phyloP scores from a whole-genome alignment of 192 early-diverging fungal species.

The Paraglomus brasilianum region DNA sequence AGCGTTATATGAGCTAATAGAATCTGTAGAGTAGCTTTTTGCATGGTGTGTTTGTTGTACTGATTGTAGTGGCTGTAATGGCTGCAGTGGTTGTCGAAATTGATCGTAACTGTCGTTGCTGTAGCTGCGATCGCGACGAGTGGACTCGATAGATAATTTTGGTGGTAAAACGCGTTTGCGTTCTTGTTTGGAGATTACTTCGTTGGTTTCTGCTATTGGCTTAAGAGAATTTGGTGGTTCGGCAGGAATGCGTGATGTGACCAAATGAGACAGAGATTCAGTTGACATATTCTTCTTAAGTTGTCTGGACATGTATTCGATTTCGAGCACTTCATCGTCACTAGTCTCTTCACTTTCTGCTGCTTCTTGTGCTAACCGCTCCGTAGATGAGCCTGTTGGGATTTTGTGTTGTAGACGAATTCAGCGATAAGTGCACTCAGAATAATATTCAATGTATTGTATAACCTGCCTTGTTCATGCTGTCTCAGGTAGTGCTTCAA shows the following conservation, averaged over 20 bases:
- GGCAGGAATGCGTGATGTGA: background rate
- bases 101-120: constrained; percentile 22
- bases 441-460: too few species aligned
- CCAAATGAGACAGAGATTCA: background rate
- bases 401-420: too few species aligned
- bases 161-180: background rate
- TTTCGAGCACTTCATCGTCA: background rate
- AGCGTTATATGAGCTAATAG: constrained; percentile 38
- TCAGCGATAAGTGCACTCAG: too few species aligned
- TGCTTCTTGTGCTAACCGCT: too few species aligned
- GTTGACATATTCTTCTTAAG: constrained; percentile 6
- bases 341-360: constrained; percentile 16
- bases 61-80: background rate
- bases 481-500: constrained; percentile 26
- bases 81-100: too few species aligned
- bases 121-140: constrained; percentile 20
- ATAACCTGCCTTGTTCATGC: background rate
- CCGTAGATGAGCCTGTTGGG: too few species aligned
- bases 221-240: constrained; percentile 1
- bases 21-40: constrained; percentile 42
- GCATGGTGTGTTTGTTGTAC: constrained; percentile 30
- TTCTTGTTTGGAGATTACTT: background rate
- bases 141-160: constrained; percentile 21
- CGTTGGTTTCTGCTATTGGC: constrained; percentile 13
- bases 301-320: background rate